Conservation (phyloP, 345 rosid species). For the Sisymbrium altissimum region DNA sequence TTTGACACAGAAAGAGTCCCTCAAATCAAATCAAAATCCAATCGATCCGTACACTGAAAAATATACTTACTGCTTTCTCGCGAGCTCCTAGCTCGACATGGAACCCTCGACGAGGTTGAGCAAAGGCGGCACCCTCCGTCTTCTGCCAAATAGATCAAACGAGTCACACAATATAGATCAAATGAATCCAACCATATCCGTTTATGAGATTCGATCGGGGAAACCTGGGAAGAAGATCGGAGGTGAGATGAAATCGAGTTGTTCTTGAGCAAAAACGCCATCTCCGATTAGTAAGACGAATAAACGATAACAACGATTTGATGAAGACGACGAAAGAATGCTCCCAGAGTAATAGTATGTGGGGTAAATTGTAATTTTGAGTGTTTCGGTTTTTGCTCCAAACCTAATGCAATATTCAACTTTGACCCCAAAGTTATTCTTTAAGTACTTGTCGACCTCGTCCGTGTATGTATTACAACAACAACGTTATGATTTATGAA, state of each 20-base stretch:
- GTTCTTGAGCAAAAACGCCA: conserved; percentile 65
- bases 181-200: conserved; percentile 11
- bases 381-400: background rate
- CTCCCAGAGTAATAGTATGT: background rate
- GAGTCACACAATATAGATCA: conserved; percentile 5
- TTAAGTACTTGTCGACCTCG: background rate
- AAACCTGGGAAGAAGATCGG: conserved; percentile 65
- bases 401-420: background rate
- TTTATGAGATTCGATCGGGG: background rate
- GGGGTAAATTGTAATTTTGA: background rate
- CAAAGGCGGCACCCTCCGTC: conserved; percentile 38
- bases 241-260: conserved; percentile 46
- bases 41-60: background rate
- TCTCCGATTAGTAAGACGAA: conserved; percentile 22
- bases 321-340: background rate
- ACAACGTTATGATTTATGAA: background rate
- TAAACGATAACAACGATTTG: background rate
- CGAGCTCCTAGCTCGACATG: conserved; percentile 84
- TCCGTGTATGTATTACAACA: background rate
- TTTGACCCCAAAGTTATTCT: background rate
- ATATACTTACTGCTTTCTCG: conserved; percentile 77
- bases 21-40: background rate
- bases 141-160: conserved; percentile 34
- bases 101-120: conserved; percentile 56
- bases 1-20: background rate